Evolutionary conservation across 1,284 basidiomycete species (phyloP), one percentile per base, ranked within the genome.

Genomic region (Xanthoconium separans): DNA sequence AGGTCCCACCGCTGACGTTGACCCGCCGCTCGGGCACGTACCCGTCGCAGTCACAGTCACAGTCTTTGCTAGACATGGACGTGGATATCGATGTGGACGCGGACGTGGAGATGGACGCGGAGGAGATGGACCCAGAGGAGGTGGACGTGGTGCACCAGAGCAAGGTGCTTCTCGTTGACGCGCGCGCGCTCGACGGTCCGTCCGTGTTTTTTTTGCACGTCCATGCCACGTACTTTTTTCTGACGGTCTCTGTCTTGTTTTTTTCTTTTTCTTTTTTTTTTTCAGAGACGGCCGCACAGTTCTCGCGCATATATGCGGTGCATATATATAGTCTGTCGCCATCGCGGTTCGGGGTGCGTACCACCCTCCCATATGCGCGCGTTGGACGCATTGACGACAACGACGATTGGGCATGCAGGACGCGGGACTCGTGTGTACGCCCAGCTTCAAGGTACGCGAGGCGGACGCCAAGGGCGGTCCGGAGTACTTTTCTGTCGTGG

Each of bases 251-350:
- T 39, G n/a, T 43, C 20, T n/a, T n/a, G n/a, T n/a, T n/a, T n/a
- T n/a, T n/a, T n/a, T n/a, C n/a, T n/a, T n/a, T n/a, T n/a, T n/a
- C n/a, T 22, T 22, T 22, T 22, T 22, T 22, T 22, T 22, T 22
- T 22, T 2, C 22, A 22, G 87, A 62, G 51, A 74, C 76, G 0
- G 82, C 77, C 64, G 63, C 71, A 4, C 73, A 76, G 47, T 87
- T 84, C 58, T 60, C 64, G 1, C 74, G 73, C 27, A 61, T 87
- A 24, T 64, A 76, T 57, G 79, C 79, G 2, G 71, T 82, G 16
- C 81, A 87, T 60, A 67, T 91, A 4, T 89, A 91, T 64, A 81
- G 85, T 60, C 62, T 91, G 29, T 82, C 87, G 2, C 81, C 85
- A 1, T 77, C 81, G 2, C 77, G 75, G 7, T 65, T 89, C 42